Evolutionary conservation across 164 flowering plant genomes (phyloP).

Genomic region (Brasenia schreberi): DNA sequence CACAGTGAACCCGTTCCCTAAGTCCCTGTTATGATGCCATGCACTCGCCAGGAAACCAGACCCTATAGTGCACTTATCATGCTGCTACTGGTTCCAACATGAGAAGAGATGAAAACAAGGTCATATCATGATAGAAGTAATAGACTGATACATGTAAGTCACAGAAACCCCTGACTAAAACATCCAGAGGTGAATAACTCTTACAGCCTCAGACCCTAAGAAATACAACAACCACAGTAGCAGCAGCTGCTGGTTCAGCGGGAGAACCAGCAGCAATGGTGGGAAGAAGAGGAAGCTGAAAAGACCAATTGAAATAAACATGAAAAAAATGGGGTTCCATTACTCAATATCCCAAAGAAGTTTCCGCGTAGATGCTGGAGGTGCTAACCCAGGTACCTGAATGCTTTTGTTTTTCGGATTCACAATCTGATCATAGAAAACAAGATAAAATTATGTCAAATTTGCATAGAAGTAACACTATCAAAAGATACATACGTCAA

Average conservation of each 20-base stretch:
- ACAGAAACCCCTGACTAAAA: neutral
- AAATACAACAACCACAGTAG: neutral
- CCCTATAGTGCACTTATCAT: neutral
- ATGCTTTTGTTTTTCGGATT: slow-evolving; percentile 81
- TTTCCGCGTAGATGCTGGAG: slow-evolving; percentile 54
- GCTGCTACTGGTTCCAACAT: neutral
- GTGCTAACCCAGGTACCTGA: slow-evolving; percentile 83
- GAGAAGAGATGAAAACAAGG: neutral
- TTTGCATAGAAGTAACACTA: too few species aligned
- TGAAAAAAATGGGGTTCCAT: neutral
- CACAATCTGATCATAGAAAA: slow-evolving; percentile 42
- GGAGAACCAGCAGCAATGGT: neutral
- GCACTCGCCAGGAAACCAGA: neutral
- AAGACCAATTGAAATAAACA: neutral
- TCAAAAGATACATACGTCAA: too few species aligned
- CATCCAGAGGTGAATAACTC: neutral
- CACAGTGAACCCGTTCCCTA: neutral
- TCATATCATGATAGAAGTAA: neutral
- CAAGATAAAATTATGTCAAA: too few species aligned
- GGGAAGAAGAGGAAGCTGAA: neutral
- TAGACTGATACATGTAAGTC: neutral
- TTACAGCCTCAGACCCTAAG: neutral
- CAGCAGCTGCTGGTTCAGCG: neutral
- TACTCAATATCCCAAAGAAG: slow-evolving; percentile 39
- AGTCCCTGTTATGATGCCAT: neutral